Conservation (phyloP, 176 grass and related monocot species). For the Avena atlantica region DNA sequence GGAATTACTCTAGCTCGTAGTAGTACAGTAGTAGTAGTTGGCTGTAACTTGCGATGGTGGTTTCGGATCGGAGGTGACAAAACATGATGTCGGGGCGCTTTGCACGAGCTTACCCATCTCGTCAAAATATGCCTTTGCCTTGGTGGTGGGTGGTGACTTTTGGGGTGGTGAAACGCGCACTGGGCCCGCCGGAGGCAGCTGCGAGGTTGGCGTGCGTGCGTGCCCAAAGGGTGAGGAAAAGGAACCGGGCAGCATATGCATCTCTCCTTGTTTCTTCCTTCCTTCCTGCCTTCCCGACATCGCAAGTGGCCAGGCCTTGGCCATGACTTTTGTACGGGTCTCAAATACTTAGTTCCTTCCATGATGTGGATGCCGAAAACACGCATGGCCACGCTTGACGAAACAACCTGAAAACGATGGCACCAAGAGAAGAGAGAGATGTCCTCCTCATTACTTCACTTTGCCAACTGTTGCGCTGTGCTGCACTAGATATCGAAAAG, state of each 20-base stretch:
- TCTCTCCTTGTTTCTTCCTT: background rate
- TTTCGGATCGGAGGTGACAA: constrained; percentile 5
- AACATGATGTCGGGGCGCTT: background rate
- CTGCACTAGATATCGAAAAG: background rate
- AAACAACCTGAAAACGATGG: background rate
- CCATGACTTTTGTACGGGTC: constrained; percentile 15
- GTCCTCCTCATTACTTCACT: background rate
- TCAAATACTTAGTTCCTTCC: background rate
- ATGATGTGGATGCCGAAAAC: background rate
- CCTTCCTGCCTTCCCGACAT: background rate
- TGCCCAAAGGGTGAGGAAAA: background rate
- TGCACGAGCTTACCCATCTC: background rate
- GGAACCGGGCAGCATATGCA: background rate
- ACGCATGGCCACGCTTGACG: background rate
- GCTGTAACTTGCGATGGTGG: constrained; percentile 5
- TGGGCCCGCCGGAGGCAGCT: background rate
- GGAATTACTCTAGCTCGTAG: background rate
- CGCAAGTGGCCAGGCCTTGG: background rate
- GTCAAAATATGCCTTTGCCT: constrained; percentile 25
- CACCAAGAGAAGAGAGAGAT: background rate
- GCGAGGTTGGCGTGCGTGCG: background rate
- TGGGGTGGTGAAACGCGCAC: constrained; percentile 4
- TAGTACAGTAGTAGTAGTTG: too few relatives aligned
- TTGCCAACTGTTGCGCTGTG: background rate
- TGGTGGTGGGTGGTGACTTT: background rate